Conservation (phyloP, 83 land plant genomes). For the Isoetes engelmannii region DNA sequence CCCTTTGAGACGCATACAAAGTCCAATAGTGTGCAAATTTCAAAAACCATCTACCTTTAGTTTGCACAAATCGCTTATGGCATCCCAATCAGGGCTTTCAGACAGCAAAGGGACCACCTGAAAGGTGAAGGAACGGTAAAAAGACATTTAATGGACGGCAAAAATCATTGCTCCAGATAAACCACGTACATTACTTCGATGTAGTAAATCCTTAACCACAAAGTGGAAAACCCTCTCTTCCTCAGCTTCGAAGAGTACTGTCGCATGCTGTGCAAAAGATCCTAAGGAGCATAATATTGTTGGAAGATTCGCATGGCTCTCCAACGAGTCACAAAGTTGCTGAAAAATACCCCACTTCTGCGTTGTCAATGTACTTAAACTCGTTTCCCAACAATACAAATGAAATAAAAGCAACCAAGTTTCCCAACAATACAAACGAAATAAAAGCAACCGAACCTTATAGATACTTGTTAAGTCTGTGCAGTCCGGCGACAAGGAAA, state of each 20-base stretch:
- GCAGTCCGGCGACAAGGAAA: background rate
- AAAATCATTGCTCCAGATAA: constrained; percentile 8
- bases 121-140: constrained; percentile 9
- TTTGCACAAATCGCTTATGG: background rate
- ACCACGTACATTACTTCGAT: constrained; percentile 21
- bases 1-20: too few species aligned
- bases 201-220: constrained; percentile 44
- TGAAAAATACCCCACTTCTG: background rate
- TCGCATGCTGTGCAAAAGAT: constrained; percentile 52
- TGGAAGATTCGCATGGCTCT: constrained; percentile 39
- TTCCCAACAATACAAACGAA: too few species aligned
- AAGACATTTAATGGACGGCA: background rate
- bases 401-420: too few species aligned
- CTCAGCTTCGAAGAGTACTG: constrained; percentile 41
- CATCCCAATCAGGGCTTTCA: constrained; percentile 6
- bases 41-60: constrained; percentile 8
- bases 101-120: background rate
- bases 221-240: constrained; percentile 45
- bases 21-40: too few species aligned
- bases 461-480: too few species aligned
- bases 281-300: constrained; percentile 79
- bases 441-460: too few species aligned
- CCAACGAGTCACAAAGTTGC: constrained; percentile 14
- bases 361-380: too few species aligned
- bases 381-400: too few species aligned